These are phyloP conservation scores for Eucalyptus globulus DNA, from an alignment of 345 rosid species.

Conservation along the genomic window DNA sequence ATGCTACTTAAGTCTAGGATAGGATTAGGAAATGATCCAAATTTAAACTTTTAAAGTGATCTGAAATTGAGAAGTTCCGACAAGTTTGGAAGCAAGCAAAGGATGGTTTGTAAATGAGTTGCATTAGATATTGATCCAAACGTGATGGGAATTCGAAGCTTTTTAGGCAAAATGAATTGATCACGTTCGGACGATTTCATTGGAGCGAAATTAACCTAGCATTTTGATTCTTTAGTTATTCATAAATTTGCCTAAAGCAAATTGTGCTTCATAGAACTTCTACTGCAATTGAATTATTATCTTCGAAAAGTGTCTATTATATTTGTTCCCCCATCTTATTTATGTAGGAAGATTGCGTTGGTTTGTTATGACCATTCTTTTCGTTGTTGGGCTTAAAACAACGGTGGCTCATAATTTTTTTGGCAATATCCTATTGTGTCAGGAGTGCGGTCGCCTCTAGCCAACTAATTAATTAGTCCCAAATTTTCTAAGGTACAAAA, in stretches of 20 bases:
- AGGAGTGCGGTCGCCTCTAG: no score
- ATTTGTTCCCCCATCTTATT: no score
- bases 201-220: fast-evolving
- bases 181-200: fast-evolving
- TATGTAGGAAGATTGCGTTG: no score
- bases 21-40: neutral
- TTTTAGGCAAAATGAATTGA: fast-evolving
- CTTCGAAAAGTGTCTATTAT: no score
- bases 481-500: no score
- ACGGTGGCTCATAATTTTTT: no score
- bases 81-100: neutral
- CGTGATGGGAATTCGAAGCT: fast-evolving
- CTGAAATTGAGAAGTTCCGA: neutral
- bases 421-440: no score
- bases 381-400: no score
- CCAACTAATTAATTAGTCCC: no score
- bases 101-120: neutral
- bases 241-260: neutral
- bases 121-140: neutral
- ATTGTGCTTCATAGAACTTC: no score
- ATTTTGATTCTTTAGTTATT: neutral
- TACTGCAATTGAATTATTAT: no score
- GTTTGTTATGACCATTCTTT: no score
- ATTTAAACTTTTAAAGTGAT: neutral
- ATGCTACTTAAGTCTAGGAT: neutral